Base-by-base conservation (phyloP, 2,329 filamentous ascomycete species). In the Alternaria sp. region DNA sequence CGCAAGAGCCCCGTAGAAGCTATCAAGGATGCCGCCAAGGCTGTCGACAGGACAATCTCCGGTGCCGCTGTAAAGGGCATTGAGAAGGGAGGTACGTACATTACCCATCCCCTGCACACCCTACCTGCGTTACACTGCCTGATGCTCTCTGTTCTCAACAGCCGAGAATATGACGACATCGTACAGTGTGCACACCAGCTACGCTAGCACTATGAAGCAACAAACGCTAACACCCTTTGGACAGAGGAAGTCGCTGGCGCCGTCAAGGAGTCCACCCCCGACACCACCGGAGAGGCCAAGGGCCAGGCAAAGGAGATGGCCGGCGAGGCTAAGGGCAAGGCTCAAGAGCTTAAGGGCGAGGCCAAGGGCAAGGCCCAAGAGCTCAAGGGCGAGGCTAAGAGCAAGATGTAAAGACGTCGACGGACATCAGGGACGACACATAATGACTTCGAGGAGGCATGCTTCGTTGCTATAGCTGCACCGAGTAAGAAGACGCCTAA, bases 1-100 rank as follows among this genome's bases (percentile, higher is more conserved):
- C 79, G 85, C 57, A 89, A 86, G 79, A 81, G 83, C 44, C 83
- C 85, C 36, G 77, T 86, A 51, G 86, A 89, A 47, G 74, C 81
- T 7, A 84, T 85, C 68, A 89, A 89, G 77, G 86, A 89, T 45
- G 84, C 86, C 0, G 76, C 86, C 50, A 87, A 89, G 80, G 83
- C 81, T 58, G 86, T 86, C 19, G 87, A 90, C 76, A 81, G 84
- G 64, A 82, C 81, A 21, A 82, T 88, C 36, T 84, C 86, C 1
- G 82, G 87, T 74, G 84, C 80, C 25, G 84, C 85, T 11, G 85
- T 90, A 21, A 86, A 87, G 79, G 88, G 88, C 49, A 88, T 90
- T 65, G 86, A 90, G 79, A 87, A 83, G 70, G 86, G 86, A 63
- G 84, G 88, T 89, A 85, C 62, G 87, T 83, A 66, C 23, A 57